Evolutionary conservation across 2,329 filamentous ascomycete genomes (phyloP).

Genomic region (Mariannaea sp.): DNA sequence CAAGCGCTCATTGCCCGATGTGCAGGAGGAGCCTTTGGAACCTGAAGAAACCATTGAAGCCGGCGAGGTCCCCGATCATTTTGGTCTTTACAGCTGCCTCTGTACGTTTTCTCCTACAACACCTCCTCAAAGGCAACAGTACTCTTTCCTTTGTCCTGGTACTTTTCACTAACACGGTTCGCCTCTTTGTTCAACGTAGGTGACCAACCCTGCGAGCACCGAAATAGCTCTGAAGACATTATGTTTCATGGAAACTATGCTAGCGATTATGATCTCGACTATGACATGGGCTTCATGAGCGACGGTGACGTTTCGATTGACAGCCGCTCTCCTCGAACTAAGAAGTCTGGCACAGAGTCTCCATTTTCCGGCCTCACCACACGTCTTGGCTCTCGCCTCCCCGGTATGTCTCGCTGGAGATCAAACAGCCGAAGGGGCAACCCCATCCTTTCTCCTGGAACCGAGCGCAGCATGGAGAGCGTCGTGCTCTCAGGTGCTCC

Average conservation of each 20-base stretch:
- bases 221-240: slow-evolving; percentile 49
- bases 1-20: slow-evolving; percentile 75
- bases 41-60: slow-evolving; percentile 63
- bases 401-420: slow-evolving; percentile 57
- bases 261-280: slow-evolving; percentile 58
- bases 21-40: slow-evolving; percentile 81
- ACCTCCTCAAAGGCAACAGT: not conserved
- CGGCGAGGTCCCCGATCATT: slow-evolving; percentile 44
- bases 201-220: slow-evolving; percentile 65
- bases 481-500: slow-evolving; percentile 67
- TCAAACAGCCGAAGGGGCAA: slow-evolving; percentile 51
- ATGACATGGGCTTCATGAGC: slow-evolving; percentile 69
- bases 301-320: slow-evolving; percentile 61
- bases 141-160: not conserved
- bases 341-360: slow-evolving; percentile 61
- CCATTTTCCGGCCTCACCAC: slow-evolving; percentile 66
- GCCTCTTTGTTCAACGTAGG: slow-evolving; percentile 48
- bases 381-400: slow-evolving; percentile 67
- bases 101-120: slow-evolving; percentile 61
- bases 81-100: slow-evolving; percentile 68
- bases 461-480: slow-evolving; percentile 82
- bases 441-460: slow-evolving; percentile 65
- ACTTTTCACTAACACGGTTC: slow-evolving; percentile 19
- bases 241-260: slow-evolving; percentile 45
- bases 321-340: slow-evolving; percentile 54